Evolutionary conservation across 148 eudicot species (phyloP).

Genomic region (Heliamphora exappendiculata): DNA sequence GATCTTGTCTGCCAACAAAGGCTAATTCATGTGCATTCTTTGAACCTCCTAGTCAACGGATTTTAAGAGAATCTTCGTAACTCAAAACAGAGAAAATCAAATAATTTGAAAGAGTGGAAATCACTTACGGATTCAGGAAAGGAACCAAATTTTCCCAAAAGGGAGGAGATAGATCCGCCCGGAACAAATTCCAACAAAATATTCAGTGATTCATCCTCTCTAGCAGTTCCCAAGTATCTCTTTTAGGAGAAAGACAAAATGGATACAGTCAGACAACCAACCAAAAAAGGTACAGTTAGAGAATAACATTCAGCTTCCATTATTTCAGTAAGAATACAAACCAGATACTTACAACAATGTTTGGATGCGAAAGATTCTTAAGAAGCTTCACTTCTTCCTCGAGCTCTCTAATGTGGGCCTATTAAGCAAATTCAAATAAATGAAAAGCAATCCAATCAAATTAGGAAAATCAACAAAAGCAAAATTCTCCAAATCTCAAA

Average conservation of each 20-base stretch:
- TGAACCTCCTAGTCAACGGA: neutral
- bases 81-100: neutral
- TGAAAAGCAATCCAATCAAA: neutral
- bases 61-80: neutral
- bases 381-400: slow-evolving; percentile 95
- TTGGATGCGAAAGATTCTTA: slow-evolving; percentile 84
- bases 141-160: slow-evolving; percentile 87
- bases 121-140: slow-evolving; percentile 89
- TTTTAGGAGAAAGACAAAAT: slow-evolving; percentile 19
- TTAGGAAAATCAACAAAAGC: neutral
- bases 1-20: neutral
- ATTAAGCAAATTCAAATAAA: slow-evolving; percentile 4
- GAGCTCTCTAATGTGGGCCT: slow-evolving; percentile 87
- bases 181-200: slow-evolving; percentile 92
- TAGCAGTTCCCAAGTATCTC: slow-evolving; percentile 91
- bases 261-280: slow-evolving; percentile 10
- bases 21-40: slow-evolving; percentile 4
- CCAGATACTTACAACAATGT: slow-evolving; percentile 68
- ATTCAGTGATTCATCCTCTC: slow-evolving; percentile 81
- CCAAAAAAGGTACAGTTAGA: neutral
- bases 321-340: neutral
- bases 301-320: neutral
- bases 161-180: slow-evolving; percentile 91
- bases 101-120: neutral
- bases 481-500: neutral